Evolutionary conservation across 1,284 basidiomycete species (phyloP), one percentile per base, ranked within the genome.

Genomic region (Heterobasidion occidentale): DNA sequence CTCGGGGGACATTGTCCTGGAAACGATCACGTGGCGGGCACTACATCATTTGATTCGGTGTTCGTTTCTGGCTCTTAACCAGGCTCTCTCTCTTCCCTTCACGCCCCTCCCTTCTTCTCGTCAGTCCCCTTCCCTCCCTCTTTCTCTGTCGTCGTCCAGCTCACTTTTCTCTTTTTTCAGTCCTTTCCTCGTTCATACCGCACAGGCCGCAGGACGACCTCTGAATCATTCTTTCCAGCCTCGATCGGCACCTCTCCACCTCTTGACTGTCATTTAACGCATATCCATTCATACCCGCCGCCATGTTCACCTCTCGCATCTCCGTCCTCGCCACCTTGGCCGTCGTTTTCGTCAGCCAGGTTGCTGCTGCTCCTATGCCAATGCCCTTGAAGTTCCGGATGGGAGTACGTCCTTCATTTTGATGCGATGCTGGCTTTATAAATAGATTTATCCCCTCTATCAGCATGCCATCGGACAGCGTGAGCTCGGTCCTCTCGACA

Each of bases 331-430:
- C 74, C 51, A 62, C 74, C 46, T 59, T 83, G 57, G 69, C 73
- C 50, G 63, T 78, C 56, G 64, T 75, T 62, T 69, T 80, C 62
- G 70, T 76, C 59, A 71, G 75, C 62, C 76, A 78, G 66, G 76
- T 69, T 34, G 60, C 72, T 53, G 77, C 79, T 34, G 60, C 61
- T 6, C 79, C 81, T 20, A 65, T 81, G 60, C 76, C 77, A 17
- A 65, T 69, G 67, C 69, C 70, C 33, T 64, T 77, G 59, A 58
- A 65, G 73, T 72, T 42, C 19, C 42, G 53, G 36, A 38, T 46
- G 19, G 48, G 36, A 12, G 53, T 53, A 58, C 1, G 58, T 47
- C 9, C 33, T 9, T 27, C 33, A 52, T 50, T 11, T 44, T 51
- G n/a, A 19, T 49, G n/a, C n/a, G 3, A 51, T n/a, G n/a, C 36